A percentile compares a stretch with the other conserved stretches of the same genome.
Conservation (phyloP, 805 yeast genomes). For the Candida anglica region DNA sequence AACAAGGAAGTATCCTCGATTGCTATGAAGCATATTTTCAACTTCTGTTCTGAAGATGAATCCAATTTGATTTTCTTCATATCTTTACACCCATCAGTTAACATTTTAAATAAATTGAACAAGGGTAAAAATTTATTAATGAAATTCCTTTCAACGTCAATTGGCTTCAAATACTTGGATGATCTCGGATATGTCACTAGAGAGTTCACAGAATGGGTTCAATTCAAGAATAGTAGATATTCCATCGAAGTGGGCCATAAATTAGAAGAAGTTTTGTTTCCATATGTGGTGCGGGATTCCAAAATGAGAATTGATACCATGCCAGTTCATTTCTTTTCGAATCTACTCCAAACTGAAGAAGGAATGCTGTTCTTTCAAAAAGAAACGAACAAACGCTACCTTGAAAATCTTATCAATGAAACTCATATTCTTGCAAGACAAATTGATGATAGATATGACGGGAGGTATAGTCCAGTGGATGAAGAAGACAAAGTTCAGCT, state of each 20-base stretch:
- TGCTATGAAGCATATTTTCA: slow-evolving; percentile 18
- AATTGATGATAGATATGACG: slow-evolving; percentile 1
- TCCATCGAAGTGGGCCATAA: slow-evolving; percentile 45
- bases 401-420: slow-evolving; percentile 35
- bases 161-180: slow-evolving; percentile 66
- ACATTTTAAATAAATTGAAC: slow-evolving; percentile 18
- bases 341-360: slow-evolving; percentile 73
- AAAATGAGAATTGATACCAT: slow-evolving; percentile 10
- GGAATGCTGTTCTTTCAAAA: slow-evolving; percentile 61
- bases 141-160: slow-evolving; percentile 58
- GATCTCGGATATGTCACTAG: slow-evolving; percentile 56
- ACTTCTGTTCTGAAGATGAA: slow-evolving; percentile 11
- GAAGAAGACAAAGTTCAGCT: background rate
- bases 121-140: slow-evolving; percentile 47
- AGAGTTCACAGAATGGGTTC: slow-evolving; percentile 69
- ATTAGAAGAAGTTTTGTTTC: slow-evolving; percentile 20
- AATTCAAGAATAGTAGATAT: slow-evolving; percentile 41
- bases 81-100: slow-evolving; percentile 50
- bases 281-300: slow-evolving; percentile 14
- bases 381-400: slow-evolving; percentile 37
- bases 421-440: slow-evolving; percentile 17
- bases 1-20: slow-evolving; percentile 23
- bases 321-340: slow-evolving; percentile 76
- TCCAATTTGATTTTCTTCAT: slow-evolving; percentile 49
- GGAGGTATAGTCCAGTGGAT: background rate